These are phyloP conservation scores for Paramecium primaurelia DNA, from an alignment of 73 alveolate genomes.

Conservation along the genomic window DNA sequence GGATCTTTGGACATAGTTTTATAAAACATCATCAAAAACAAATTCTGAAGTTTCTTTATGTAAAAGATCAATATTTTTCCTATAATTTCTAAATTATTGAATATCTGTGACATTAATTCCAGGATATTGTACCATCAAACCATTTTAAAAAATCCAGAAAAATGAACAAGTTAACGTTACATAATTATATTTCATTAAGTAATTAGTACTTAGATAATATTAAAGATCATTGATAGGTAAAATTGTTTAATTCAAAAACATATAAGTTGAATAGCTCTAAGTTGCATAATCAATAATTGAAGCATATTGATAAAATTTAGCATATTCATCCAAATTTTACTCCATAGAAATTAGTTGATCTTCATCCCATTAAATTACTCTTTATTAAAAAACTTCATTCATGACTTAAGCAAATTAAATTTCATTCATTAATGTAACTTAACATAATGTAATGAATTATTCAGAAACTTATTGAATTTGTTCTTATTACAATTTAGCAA, in stretches of 20 bases:
- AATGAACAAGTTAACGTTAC: neutral
- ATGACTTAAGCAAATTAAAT: neutral
- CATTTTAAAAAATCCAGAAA: constrained; percentile 19
- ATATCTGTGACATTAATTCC: constrained; percentile 42
- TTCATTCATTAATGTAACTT: neutral
- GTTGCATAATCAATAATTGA: neutral
- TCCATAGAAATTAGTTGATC: neutral
- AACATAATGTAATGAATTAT: neutral
- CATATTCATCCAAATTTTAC: neutral
- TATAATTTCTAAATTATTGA: neutral
- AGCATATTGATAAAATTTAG: neutral
- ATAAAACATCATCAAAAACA: neutral
- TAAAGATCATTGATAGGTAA: neutral
- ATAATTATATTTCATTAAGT: constrained; percentile 18
- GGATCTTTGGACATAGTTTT: neutral
- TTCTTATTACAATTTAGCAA: neutral
- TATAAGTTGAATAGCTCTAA: neutral
- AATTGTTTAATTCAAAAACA: neutral
- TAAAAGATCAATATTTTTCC: neutral
- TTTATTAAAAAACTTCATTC: constrained; percentile 27
- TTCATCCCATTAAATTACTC: neutral
- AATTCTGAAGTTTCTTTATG: neutral
- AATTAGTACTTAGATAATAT: neutral
- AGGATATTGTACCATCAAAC: constrained; percentile 19
- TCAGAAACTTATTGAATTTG: neutral